A percentile compares a stretch with the other conserved stretches of the same genome.
Evolutionary conservation across 257 asterid genomes (phyloP).

Genomic region (Lycium ferocissimum): DNA sequence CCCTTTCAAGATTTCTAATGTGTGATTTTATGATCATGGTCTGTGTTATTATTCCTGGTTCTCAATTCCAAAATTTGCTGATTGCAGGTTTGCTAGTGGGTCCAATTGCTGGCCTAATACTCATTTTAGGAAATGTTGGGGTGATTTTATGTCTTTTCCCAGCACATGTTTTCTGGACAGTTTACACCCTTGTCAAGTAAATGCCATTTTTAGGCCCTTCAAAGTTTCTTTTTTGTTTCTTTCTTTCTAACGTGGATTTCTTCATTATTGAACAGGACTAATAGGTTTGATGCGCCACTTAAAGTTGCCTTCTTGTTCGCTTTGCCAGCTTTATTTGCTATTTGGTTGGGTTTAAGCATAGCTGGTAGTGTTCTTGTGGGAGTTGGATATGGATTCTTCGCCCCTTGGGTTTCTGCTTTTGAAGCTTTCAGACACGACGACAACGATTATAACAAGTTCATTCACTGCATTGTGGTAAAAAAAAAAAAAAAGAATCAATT

Average conservation of each 20-base stretch:
- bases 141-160: slow-evolving; percentile 92
- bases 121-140: slow-evolving; percentile 72
- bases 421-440: slow-evolving; percentile 80
- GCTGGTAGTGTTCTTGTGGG: slow-evolving; percentile 83
- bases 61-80: slow-evolving; percentile 13
- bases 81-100: slow-evolving; percentile 81
- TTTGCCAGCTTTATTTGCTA: slow-evolving; percentile 76
- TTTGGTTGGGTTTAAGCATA: slow-evolving; percentile 90
- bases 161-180: slow-evolving; percentile 89
- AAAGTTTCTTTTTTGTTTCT: not conserved
- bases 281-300: slow-evolving; percentile 77
- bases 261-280: slow-evolving; percentile 51
- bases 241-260: not conserved
- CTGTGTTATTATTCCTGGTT: not conserved
- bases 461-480: slow-evolving; percentile 82
- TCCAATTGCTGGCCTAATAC: slow-evolving; percentile 76
- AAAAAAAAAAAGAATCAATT: not conserved
- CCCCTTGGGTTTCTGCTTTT: slow-evolving; percentile 92
- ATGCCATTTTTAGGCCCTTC: slow-evolving; percentile 2
- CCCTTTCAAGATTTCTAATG: not conserved
- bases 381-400: slow-evolving; percentile 86
- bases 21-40: not conserved
- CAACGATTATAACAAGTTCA: slow-evolving; percentile 53
- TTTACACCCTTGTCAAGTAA: slow-evolving; percentile 82
- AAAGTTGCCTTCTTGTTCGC: slow-evolving; percentile 77